Conservation (phyloP, 1,139 yeast species). For the Candida labiduridarum region DNA sequence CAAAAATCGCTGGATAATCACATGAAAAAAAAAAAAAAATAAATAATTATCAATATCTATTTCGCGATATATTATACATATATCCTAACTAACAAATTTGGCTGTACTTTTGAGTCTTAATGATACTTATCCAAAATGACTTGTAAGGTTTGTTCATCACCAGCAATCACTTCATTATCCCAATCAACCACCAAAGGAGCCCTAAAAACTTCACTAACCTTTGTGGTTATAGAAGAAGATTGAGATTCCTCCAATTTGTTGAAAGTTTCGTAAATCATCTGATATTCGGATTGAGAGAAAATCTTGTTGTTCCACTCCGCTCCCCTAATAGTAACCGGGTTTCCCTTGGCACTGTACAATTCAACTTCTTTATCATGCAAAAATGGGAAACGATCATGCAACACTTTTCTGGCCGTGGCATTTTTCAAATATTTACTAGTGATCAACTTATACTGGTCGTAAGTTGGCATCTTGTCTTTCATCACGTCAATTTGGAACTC, state of each 20-base stretch:
- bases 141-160: slow-evolving; percentile 37
- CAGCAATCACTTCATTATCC: slow-evolving; percentile 49
- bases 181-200: slow-evolving; percentile 52
- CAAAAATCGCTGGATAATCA: not conserved
- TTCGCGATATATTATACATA: not conserved
- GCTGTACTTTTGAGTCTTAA: not conserved
- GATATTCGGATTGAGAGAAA: slow-evolving; percentile 44
- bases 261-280: slow-evolving; percentile 44
- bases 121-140: slow-evolving; percentile 34
- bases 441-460: slow-evolving; percentile 41
- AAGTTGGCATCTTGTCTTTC: slow-evolving; percentile 48
- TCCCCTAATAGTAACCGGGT: slow-evolving; percentile 28
- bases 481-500: slow-evolving; percentile 41
- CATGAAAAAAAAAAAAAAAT: not conserved
- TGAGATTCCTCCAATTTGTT: slow-evolving; percentile 25
- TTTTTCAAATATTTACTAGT: slow-evolving; percentile 31
- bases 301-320: slow-evolving; percentile 33
- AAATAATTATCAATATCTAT: not conserved
- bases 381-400: slow-evolving; percentile 43
- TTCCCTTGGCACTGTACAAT: slow-evolving; percentile 14
- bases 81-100: not conserved
- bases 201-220: slow-evolving; percentile 37
- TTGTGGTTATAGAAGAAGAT: slow-evolving; percentile 26
- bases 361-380: slow-evolving; percentile 27
- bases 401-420: slow-evolving; percentile 26